Conservation (phyloP, 345 rosid species). For the Lepidium aucheri region DNA sequence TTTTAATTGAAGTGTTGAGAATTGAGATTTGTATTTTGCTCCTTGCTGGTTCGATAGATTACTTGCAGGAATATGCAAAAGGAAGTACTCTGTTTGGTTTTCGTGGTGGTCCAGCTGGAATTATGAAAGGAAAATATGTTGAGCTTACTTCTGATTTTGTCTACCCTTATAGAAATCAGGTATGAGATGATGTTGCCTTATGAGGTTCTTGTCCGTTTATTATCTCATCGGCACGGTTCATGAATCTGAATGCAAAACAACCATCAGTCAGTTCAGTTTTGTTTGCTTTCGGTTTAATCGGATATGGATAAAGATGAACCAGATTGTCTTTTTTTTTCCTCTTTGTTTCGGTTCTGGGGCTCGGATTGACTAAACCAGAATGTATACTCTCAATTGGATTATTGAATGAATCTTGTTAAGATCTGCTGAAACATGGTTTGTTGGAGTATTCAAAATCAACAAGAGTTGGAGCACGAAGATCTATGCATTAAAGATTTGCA, state of each 20-base stretch:
- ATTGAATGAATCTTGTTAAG: neutral
- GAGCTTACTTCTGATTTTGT: slow-evolving; percentile 67
- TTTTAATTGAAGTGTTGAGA: neutral
- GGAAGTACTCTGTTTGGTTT: slow-evolving; percentile 81
- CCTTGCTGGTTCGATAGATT: slow-evolving; percentile 43
- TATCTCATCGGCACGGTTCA: neutral
- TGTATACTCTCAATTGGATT: no score
- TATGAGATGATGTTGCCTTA: slow-evolving; percentile 4
- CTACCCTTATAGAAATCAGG: slow-evolving; percentile 89
- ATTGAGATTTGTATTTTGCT: neutral
- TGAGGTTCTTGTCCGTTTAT: neutral
- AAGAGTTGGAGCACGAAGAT: neutral
- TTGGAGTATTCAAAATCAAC: neutral
- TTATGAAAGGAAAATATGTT: slow-evolving; percentile 80
- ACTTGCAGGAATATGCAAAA: slow-evolving; percentile 64
- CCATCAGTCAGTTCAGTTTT: neutral
- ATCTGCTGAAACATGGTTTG: neutral
- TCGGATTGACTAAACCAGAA: neutral
- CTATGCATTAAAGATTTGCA: neutral
- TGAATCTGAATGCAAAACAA: neutral
- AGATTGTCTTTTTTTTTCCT: neutral
- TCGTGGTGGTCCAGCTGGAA: slow-evolving; percentile 97
- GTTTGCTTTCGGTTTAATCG: neutral
- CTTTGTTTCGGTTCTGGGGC: neutral
- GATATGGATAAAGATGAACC: neutral